phyloP scores from a whole-genome alignment of 2,329 filamentous ascomycete species.

The Polychaeton citri region DNA sequence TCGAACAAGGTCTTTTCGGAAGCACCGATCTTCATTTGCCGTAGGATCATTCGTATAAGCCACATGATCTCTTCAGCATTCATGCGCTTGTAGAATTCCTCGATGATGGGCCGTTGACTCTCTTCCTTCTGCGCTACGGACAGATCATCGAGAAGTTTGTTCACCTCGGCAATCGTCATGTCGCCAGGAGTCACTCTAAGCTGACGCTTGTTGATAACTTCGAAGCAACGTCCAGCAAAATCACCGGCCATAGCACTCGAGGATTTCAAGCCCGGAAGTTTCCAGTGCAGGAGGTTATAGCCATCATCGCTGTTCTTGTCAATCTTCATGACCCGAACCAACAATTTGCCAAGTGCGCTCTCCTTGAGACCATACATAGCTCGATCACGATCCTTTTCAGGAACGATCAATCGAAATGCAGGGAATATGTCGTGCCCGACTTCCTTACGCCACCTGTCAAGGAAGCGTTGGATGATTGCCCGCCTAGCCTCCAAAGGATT shows the following conservation, averaged over 20 bases:
- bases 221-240: conserved; percentile 79
- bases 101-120: conserved; percentile 70
- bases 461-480: conserved; percentile 74
- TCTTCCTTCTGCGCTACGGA: conserved; percentile 64
- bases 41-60: conserved; percentile 85
- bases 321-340: conserved; percentile 90
- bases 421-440: conserved; percentile 91
- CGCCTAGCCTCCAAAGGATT: conserved; percentile 66
- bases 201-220: conserved; percentile 72
- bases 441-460: conserved; percentile 71
- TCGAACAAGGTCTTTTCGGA: conserved; percentile 82
- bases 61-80: conserved; percentile 87
- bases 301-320: conserved; percentile 83
- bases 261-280: conserved; percentile 59
- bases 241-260: conserved; percentile 64
- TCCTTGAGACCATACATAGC: conserved; percentile 93
- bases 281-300: conserved; percentile 79
- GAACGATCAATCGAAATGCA: conserved; percentile 78
- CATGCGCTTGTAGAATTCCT: conserved; percentile 79
- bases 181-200: conserved; percentile 60
- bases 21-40: conserved; percentile 61
- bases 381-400: conserved; percentile 83
- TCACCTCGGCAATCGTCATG: conserved; percentile 83
- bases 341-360: conserved; percentile 71
- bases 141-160: conserved; percentile 67